Percentiles rank a stretch among this genome's conserved stretches.
phyloP scores from a whole-genome alignment of 192 early-diverging fungal species.

The Coemansia sp. region DNA sequence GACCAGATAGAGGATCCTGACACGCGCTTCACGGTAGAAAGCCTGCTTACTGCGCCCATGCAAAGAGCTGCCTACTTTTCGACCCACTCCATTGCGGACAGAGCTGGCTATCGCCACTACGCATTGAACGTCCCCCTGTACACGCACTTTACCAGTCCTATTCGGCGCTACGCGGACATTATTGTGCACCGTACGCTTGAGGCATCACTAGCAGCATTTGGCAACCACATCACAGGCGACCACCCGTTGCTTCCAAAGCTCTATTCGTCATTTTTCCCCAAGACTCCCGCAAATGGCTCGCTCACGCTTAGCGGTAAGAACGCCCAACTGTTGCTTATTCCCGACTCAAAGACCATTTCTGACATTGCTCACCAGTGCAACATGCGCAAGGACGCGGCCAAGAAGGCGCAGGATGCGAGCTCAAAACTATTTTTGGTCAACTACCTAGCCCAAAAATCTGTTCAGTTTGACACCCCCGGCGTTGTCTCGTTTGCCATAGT shows the following conservation, averaged over 20 bases:
- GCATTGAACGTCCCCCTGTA: slow-evolving; percentile 90
- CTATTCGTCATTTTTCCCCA: slow-evolving; percentile 42
- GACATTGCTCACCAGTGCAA: slow-evolving; percentile 75
- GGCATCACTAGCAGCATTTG: slow-evolving; percentile 36
- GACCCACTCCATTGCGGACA: slow-evolving; percentile 70
- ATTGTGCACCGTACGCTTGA: slow-evolving; percentile 89
- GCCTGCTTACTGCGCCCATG: slow-evolving; percentile 65
- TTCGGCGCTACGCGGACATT: slow-evolving; percentile 96
- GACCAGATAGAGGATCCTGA: slow-evolving; percentile 39
- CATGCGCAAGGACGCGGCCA: slow-evolving; percentile 81
- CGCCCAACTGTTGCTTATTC: slow-evolving; percentile 19
- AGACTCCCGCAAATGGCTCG: slow-evolving; percentile 15
- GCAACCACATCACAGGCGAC: slow-evolving; percentile 35
- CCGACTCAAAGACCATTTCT: slow-evolving; percentile 10
- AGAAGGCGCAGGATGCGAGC: slow-evolving; percentile 86
- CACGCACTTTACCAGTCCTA: slow-evolving; percentile 99
- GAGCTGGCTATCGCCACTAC: slow-evolving; percentile 77
- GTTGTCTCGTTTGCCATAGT: slow-evolving; percentile 54
- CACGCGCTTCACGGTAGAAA: slow-evolving; percentile 36
- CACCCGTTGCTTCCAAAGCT: slow-evolving; percentile 42
- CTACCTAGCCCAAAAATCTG: slow-evolving; percentile 68
- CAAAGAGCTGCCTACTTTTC: slow-evolving; percentile 98
- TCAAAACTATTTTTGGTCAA: slow-evolving; percentile 85
- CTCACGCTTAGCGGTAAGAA: slow-evolving; percentile 13
- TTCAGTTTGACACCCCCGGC: slow-evolving; percentile 39